A percentile compares a stretch with the other conserved stretches of the same genome.
Evolutionary conservation across 73 alveolate species (phyloP).

Genomic region (Tetrahymena thermophila): DNA sequence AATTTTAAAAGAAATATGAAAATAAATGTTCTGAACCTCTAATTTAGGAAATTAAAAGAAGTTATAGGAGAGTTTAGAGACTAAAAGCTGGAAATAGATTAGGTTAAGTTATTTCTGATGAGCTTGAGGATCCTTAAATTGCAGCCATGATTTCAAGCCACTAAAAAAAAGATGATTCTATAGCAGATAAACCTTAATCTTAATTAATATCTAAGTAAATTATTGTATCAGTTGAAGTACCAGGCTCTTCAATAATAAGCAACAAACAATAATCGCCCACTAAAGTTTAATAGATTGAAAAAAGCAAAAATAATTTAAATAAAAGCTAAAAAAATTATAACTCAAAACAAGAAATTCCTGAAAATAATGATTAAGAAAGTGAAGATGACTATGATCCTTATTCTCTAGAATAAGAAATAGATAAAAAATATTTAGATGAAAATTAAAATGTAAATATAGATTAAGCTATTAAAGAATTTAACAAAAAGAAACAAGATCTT

Average conservation of each 20-base stretch:
- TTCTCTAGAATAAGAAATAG: neutral
- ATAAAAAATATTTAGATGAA: neutral
- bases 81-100: neutral
- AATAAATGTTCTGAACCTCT: neutral
- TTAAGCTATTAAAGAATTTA: neutral
- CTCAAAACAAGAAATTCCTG: neutral
- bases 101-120: neutral
- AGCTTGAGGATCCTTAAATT: neutral
- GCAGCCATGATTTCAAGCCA: neutral
- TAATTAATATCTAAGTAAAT: neutral
- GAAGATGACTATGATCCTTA: neutral
- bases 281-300: neutral
- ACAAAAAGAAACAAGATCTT: neutral
- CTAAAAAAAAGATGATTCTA: neutral
- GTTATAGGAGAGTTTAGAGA: neutral
- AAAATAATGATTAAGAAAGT: neutral
- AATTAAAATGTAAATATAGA: neutral
- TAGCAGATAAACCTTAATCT: neutral
- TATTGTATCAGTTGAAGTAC: neutral
- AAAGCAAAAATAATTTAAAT: neutral
- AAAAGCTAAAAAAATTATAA: neutral
- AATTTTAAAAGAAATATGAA: neutral
- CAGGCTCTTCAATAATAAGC: neutral
- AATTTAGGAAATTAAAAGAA: neutral
- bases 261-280: neutral